Base-by-base conservation (phyloP, 805 yeast species). In the Candida succiphila region DNA sequence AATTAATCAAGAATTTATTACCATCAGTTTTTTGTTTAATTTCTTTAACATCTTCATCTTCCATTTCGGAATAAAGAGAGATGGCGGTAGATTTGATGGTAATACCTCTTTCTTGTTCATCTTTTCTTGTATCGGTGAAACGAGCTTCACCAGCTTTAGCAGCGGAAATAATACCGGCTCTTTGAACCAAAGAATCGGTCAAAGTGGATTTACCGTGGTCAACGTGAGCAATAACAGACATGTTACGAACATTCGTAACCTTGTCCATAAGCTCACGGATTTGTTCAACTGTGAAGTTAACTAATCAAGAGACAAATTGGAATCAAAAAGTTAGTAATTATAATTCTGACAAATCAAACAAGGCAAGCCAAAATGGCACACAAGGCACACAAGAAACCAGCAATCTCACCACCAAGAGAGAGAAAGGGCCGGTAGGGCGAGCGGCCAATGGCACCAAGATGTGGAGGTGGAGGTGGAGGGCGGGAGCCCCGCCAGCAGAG, bases 221-320 rank as follows among this genome's bases (percentile, higher is more conserved):
- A 83, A 89, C 97, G 78, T 89, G 98, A 62, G 98, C 98, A 81
- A 92, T 92, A 70, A 89, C 98, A 71, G 97, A 89, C 94, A 89
- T 92, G 94, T 92, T 92, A 78, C 98, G 96, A 63, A 92, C 96
- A 67, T 89, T 89, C 71, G 96, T 82, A 77, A 88, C 96, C 73
- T 81, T 82, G 94, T 92, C 97, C 98, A 89, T 89, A 72, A 89
- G 80, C 63, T 71, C 87, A 75, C 98, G 94, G 81, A 92, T 89
- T 75, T 92, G 96, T 71, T 72, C 78, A 65, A 71, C 74, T 61
- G 78, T 72, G 75, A 72, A 72, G 60, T 64, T 64, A 64, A 65
- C 71, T 63, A 42, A 29, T 16, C 4, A 4, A 27, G 27, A 8
- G 26, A 22, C 16, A 21, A 22, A 9, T 9, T 9, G n/a, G 14